Evolutionary conservation across 345 rosid genomes (phyloP).

Genomic region (Bretschneidera sinensis): DNA sequence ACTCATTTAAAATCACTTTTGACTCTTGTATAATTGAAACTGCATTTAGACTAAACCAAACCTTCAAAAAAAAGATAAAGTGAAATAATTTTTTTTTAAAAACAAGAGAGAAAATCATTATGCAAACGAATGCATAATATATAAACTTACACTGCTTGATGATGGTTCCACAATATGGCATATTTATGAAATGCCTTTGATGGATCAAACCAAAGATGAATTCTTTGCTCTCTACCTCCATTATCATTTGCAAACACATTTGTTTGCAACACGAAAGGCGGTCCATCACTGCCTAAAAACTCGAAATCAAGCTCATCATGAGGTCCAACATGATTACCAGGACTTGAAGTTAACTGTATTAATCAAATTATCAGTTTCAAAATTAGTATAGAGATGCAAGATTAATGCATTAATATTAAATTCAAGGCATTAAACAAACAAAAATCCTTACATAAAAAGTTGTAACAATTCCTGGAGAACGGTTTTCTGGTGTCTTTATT

Average conservation of each 20-base stretch:
- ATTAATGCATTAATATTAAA: slow-evolving; percentile 3
- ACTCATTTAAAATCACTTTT: too few species aligned
- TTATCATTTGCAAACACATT: slow-evolving; percentile 21
- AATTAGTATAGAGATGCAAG: not conserved
- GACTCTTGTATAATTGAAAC: too few species aligned
- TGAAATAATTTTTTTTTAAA: too few species aligned
- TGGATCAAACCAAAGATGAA: slow-evolving; percentile 33
- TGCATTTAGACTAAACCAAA: too few species aligned
- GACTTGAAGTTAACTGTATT: slow-evolving; percentile 19
- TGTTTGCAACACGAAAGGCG: slow-evolving; percentile 25
- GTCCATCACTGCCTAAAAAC: slow-evolving; percentile 21
- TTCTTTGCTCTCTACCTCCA: slow-evolving; percentile 29
- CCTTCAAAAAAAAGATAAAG: too few species aligned
- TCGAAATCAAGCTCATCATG: slow-evolving; percentile 29
- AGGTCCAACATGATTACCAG: slow-evolving; percentile 15
- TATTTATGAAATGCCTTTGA: slow-evolving; percentile 27
- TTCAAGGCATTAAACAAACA: not conserved
- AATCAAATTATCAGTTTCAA: slow-evolving; percentile 9
- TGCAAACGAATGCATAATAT: too few species aligned
- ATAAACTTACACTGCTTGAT: slow-evolving; percentile 26
- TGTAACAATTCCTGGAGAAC: slow-evolving; percentile 20
- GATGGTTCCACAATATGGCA: slow-evolving; percentile 27
- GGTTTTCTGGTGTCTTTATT: slow-evolving; percentile 27
- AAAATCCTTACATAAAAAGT: slow-evolving; percentile 27
- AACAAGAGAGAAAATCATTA: too few species aligned